Conservation (phyloP, 2,329 filamentous ascomycete genomes). For the Tolypocladium tundrense region DNA sequence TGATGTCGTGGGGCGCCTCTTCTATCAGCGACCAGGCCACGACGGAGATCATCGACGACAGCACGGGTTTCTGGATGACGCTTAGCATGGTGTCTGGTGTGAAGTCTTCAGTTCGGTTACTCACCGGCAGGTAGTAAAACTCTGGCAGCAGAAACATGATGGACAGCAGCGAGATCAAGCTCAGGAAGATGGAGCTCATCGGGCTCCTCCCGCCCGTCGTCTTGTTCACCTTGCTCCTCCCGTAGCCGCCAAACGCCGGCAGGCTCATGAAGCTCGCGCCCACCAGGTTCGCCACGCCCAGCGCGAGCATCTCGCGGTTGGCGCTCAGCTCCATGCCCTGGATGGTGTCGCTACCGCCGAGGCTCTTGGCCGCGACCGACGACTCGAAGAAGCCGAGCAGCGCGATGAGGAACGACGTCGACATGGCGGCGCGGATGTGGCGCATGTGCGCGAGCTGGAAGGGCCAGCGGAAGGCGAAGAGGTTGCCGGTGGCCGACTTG, state of each 20-base stretch:
- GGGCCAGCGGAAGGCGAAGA: conserved; percentile 78
- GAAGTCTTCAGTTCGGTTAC: conserved; percentile 20
- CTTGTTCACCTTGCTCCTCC: conserved; percentile 88
- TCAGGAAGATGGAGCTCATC: conserved; percentile 85
- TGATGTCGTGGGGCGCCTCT: conserved; percentile 85
- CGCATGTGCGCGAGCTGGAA: conserved; percentile 67
- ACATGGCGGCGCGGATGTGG: conserved; percentile 77
- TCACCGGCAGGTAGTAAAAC: conserved; percentile 89
- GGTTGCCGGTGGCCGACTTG: conserved; percentile 58
- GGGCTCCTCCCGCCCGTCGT: conserved; percentile 86
- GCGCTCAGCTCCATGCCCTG: conserved; percentile 75
- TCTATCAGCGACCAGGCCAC: conserved; percentile 92
- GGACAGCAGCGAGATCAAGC: conserved; percentile 69
- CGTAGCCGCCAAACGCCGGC: conserved; percentile 92
- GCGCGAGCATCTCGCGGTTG: conserved; percentile 85
- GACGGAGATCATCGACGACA: conserved; percentile 89
- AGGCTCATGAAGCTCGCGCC: conserved; percentile 87
- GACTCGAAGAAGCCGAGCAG: conserved; percentile 98
- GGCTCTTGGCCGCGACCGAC: conserved; percentile 86
- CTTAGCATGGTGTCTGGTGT: not conserved
- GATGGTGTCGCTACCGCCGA: conserved; percentile 61
- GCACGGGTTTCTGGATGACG: conserved; percentile 65
- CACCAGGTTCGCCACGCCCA: conserved; percentile 84
- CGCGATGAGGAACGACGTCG: conserved; percentile 86
- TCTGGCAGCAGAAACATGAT: conserved; percentile 78